A percentile compares a stretch with the other conserved stretches of the same genome.
Evolutionary conservation across 164 flowering plant genomes (phyloP).

Genomic region (Cinnamomum micranthum): DNA sequence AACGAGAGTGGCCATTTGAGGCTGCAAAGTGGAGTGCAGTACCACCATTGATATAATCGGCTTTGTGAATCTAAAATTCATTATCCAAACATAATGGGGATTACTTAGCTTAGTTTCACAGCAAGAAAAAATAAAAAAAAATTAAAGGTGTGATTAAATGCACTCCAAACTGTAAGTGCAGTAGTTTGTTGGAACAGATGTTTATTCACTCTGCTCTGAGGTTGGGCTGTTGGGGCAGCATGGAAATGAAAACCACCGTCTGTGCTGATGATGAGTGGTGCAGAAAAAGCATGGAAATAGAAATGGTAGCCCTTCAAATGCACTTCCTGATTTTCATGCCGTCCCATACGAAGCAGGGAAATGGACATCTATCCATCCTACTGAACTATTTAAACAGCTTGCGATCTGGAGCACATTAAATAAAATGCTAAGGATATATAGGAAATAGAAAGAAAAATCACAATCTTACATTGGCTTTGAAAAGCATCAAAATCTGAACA

Average conservation of each 20-base stretch:
- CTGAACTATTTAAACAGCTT: not conserved
- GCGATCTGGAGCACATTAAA: not conserved
- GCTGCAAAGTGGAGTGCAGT: conserved; percentile 96
- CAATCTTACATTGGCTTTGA: conserved; percentile 71
- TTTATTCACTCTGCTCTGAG: not conserved
- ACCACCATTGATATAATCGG: conserved; percentile 91
- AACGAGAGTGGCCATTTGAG: conserved; percentile 81
- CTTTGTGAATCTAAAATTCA: conserved; percentile 65
- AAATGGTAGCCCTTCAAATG: not conserved
- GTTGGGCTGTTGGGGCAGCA: too few species aligned
- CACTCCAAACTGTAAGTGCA: not conserved
- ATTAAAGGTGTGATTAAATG: not conserved
- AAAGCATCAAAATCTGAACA: conserved; percentile 76
- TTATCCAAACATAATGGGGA: conserved; percentile 2
- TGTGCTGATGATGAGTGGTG: too few species aligned
- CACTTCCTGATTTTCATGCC: not conserved
- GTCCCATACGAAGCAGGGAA: not conserved
- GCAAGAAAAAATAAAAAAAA: not conserved
- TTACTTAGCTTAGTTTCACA: not conserved
- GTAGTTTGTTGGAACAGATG: not conserved
- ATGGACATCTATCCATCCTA: not conserved
- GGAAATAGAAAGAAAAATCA: not conserved
- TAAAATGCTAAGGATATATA: not conserved
- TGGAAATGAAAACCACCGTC: too few species aligned
- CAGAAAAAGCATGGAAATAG: too few species aligned